These are phyloP conservation scores for Stagonosporopsis chrysanthemi DNA, from an alignment of 2,329 filamentous ascomycete genomes.

Conservation along the genomic window DNA sequence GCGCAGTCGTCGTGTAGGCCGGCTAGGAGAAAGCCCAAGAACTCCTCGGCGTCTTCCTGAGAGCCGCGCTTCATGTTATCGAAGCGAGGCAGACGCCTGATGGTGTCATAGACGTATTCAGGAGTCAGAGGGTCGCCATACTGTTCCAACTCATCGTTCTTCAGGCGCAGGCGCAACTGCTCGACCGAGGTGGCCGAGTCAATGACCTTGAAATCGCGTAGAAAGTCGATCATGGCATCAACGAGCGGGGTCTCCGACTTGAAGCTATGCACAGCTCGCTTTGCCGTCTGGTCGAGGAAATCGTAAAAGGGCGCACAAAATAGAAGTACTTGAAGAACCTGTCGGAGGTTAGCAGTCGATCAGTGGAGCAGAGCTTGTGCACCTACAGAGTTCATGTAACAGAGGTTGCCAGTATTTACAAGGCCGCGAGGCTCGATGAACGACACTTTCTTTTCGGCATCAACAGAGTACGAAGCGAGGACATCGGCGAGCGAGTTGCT, in stretches of 20 bases:
- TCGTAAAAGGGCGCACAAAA: constrained; percentile 95
- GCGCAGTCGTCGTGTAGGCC: constrained; percentile 93
- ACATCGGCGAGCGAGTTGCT: constrained; percentile 76
- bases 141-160: constrained; percentile 83
- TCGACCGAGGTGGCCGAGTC: constrained; percentile 79
- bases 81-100: constrained; percentile 85
- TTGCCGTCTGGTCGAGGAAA: constrained; percentile 86
- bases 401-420: constrained; percentile 98
- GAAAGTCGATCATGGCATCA: constrained; percentile 97
- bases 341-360: constrained; percentile 41
- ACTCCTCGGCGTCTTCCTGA: constrained; percentile 98
- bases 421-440: constrained; percentile 93
- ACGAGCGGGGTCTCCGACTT: constrained; percentile 93
- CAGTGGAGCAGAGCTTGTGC: no score
- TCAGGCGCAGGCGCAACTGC: constrained; percentile 75
- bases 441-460: constrained; percentile 69
- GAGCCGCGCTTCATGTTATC: constrained; percentile 94
- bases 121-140: constrained; percentile 92
- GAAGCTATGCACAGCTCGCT: constrained; percentile 86
- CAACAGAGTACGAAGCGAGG: constrained; percentile 74
- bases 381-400: constrained; percentile 99
- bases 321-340: constrained; percentile 94
- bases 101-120: constrained; percentile 94
- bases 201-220: constrained; percentile 88
- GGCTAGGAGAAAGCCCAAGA: constrained; percentile 90